Percentiles rank a stretch among this genome's conserved stretches.
Evolutionary conservation across 495 filamentous ascomycete genomes (phyloP).

Genomic region (Tuber brumale): DNA sequence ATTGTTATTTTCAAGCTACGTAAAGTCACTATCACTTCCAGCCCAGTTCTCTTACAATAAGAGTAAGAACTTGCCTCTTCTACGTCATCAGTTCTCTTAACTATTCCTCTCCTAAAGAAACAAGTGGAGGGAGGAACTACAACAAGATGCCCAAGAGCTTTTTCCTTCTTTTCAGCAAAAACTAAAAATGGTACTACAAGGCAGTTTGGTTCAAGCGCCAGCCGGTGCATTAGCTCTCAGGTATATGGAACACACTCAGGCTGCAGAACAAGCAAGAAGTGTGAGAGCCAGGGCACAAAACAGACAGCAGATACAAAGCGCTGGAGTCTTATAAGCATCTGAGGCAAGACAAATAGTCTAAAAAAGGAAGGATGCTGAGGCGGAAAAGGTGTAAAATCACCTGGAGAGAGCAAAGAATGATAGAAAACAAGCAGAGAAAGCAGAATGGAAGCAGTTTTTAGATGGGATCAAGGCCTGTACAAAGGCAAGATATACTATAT

Average conservation of each 20-base stretch:
- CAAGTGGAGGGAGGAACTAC: no score
- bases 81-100: no score
- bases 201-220: background rate
- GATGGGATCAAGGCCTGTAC: constrained; percentile 4
- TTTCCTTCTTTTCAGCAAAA: background rate
- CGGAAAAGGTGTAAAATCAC: background rate
- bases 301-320: background rate
- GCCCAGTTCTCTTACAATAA: no score
- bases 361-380: constrained; percentile 8
- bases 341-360: background rate
- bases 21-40: no score
- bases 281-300: background rate
- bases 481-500: no score
- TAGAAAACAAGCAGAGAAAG: background rate
- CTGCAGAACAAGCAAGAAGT: background rate
- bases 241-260: background rate
- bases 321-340: background rate
- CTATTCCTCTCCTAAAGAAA: background rate
- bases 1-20: background rate
- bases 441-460: background rate
- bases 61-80: no score
- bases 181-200: background rate
- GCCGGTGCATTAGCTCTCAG: background rate
- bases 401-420: background rate
- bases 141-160: no score